Percentiles rank a stretch among this genome's conserved stretches.
Evolutionary conservation across 108 stramenopile genomes (phyloP).

Genomic region (Skeletonema potamos): DNA sequence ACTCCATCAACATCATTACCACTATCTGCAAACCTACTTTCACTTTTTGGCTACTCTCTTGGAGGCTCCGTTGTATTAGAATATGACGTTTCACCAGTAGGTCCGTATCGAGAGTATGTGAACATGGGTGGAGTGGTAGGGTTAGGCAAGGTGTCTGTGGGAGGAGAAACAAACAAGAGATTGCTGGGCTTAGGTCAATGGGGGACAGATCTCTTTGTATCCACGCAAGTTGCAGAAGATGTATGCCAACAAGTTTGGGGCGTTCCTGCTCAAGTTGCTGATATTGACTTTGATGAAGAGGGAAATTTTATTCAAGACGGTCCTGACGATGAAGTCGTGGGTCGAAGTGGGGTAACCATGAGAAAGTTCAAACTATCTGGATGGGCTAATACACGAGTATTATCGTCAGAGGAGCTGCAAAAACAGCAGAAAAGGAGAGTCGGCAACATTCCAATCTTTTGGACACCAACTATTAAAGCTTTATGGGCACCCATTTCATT

Average conservation of each 20-base stretch:
- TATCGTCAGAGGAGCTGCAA: slow-evolving; percentile 2
- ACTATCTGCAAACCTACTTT: slow-evolving; percentile 30
- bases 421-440: slow-evolving; percentile 13
- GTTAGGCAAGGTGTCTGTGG: slow-evolving; percentile 14
- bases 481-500: slow-evolving; percentile 51
- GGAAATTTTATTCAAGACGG: slow-evolving; percentile 24
- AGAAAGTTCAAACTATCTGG: slow-evolving; percentile 38
- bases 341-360: not conserved
- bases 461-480: slow-evolving; percentile 67
- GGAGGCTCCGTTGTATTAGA: slow-evolving; percentile 55
- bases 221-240: slow-evolving; percentile 50
- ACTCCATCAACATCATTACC: not conserved
- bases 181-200: slow-evolving; percentile 49
- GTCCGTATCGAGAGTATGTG: slow-evolving; percentile 59
- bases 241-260: slow-evolving; percentile 53
- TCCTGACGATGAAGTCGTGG: not conserved
- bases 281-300: slow-evolving; percentile 41
- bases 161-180: not conserved
- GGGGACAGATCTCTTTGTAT: slow-evolving; percentile 56
- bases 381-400: slow-evolving; percentile 47
- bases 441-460: slow-evolving; percentile 51
- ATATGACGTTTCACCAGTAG: slow-evolving; percentile 63
- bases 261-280: slow-evolving; percentile 51
- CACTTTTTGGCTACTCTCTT: slow-evolving; percentile 53
- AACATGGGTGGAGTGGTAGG: slow-evolving; percentile 50